phyloP scores from a whole-genome alignment of 2,329 filamentous ascomycete species.

The Penicillium vulpinum region DNA sequence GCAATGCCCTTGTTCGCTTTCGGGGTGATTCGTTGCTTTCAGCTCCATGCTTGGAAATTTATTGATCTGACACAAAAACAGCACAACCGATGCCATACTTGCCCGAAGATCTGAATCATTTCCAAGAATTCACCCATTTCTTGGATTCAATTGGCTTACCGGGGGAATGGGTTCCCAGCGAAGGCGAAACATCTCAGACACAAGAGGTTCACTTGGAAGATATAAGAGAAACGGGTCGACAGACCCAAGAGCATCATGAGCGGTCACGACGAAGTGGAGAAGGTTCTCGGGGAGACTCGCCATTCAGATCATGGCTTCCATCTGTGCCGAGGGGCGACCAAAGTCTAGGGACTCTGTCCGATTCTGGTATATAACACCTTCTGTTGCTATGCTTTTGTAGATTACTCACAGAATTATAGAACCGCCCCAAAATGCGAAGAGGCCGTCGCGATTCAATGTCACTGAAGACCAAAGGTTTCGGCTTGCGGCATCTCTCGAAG shows the following conservation, averaged over 20 bases:
- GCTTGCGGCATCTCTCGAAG: conserved; percentile 33
- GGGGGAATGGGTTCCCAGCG: conserved; percentile 34
- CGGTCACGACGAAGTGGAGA: conserved; percentile 20
- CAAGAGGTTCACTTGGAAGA: conserved; percentile 27
- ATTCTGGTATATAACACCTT: conserved; percentile 26
- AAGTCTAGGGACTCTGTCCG: conserved; percentile 33
- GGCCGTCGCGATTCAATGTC: conserved; percentile 26
- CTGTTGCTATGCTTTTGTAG: neutral
- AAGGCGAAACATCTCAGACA: conserved; percentile 28
- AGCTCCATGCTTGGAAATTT: neutral
- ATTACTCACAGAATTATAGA: conserved; percentile 18
- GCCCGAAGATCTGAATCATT: conserved; percentile 36
- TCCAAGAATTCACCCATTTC: conserved; percentile 40
- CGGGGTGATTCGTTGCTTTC: neutral
- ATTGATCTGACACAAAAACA: conserved; percentile 14
- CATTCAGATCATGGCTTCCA: conserved; percentile 37
- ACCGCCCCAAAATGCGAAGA: conserved; percentile 28
- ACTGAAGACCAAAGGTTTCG: conserved; percentile 33
- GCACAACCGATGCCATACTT: conserved; percentile 32
- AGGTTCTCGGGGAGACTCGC: conserved; percentile 33
- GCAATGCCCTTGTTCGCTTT: neutral
- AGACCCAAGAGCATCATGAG: conserved; percentile 22
- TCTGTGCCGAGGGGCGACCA: conserved; percentile 35
- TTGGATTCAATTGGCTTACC: conserved; percentile 38
- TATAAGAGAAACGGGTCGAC: conserved; percentile 19